Base-by-base conservation (phyloP, 225 moss, liverwort and hornwort genomes). In the Polytrichum commune region DNA sequence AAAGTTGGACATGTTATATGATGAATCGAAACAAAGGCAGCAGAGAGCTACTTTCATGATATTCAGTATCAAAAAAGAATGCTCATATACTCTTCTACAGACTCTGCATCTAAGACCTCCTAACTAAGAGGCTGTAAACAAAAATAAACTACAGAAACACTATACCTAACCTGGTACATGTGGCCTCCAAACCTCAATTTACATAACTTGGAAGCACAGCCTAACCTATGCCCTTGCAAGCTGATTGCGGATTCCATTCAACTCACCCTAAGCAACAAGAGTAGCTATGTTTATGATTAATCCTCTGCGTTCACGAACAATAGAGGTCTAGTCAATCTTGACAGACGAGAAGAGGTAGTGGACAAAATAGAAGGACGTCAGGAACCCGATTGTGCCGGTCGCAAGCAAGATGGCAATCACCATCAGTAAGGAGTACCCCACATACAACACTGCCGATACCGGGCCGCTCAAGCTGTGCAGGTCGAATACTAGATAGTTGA, bases 401-500 rank as follows among this genome's bases (percentile, higher is more conserved):
- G 84, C 87, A 64, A 88, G 64, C 81, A 88, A 83, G 76, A 88
- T 84, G 32, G 88, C 85, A 66, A 85, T 55, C 5, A 71, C 85
- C 88, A 88, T 88, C 7, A 88, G 78, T 4, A 77, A 26, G 1
- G 87, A 88, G 76, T 88, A 88, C 19, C 87, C 87, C 5, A 88
- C 67, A 29, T 88, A 88, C 62, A 88, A 63, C 63, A 88, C 77
- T 6, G 79, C 76, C 1, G 87, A 88, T 53, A 88, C 84, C 28
- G 78, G 58, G 20, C 84, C 87, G 61, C 61, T 84, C 26, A 88
- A 69, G 30, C 69, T 80, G 27, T 68, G 78, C 76, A 85, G 53
- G 62, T 95, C 92, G 58, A 92, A 93, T 32, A 93, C 38, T 25
- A 95, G 83, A 28, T 93, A 95, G 53, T 95, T 92, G 74, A 93